These are phyloP conservation scores for Suillus lakei DNA, from an alignment of 768 basidiomycete genomes.

Conservation along the genomic window DNA sequence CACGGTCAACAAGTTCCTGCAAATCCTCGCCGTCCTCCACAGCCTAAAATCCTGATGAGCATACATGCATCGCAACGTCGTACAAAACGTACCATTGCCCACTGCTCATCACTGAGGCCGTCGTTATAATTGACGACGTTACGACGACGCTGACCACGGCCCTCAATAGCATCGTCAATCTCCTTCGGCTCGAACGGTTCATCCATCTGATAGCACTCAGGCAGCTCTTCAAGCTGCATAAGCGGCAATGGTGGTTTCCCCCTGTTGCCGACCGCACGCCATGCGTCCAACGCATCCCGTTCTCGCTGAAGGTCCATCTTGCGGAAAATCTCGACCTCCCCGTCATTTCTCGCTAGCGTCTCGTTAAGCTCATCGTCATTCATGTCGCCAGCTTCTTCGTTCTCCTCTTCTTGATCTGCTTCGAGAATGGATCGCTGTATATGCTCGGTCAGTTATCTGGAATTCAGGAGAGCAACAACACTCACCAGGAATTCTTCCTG, in stretches of 20 bases:
- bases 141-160: slow-evolving; percentile 84
- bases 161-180: slow-evolving; percentile 58
- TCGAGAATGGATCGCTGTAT: slow-evolving; percentile 85
- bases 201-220: slow-evolving; percentile 87
- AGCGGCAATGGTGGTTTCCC: slow-evolving; percentile 79
- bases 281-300: slow-evolving; percentile 61
- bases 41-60: slow-evolving; percentile 46
- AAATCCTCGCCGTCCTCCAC: slow-evolving; percentile 84
- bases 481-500: slow-evolving; percentile 93
- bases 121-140: slow-evolving; percentile 92
- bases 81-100: slow-evolving; percentile 68
- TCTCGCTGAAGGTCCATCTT: slow-evolving; percentile 85
- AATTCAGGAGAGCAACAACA: slow-evolving; percentile 17
- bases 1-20: slow-evolving; percentile 70
- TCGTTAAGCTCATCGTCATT: slow-evolving; percentile 95
- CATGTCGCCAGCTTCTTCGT: slow-evolving; percentile 90
- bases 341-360: slow-evolving; percentile 83
- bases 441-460: slow-evolving; percentile 12
- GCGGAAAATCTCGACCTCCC: slow-evolving; percentile 77
- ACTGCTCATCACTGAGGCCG: slow-evolving; percentile 92
- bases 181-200: slow-evolving; percentile 78
- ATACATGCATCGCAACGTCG: background rate
- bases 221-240: slow-evolving; percentile 88
- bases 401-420: slow-evolving; percentile 89
- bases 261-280: slow-evolving; percentile 75